Evolutionary conservation across 2,329 filamentous ascomycete species (phyloP).

Genomic region (Celoporthe dispersa): DNA sequence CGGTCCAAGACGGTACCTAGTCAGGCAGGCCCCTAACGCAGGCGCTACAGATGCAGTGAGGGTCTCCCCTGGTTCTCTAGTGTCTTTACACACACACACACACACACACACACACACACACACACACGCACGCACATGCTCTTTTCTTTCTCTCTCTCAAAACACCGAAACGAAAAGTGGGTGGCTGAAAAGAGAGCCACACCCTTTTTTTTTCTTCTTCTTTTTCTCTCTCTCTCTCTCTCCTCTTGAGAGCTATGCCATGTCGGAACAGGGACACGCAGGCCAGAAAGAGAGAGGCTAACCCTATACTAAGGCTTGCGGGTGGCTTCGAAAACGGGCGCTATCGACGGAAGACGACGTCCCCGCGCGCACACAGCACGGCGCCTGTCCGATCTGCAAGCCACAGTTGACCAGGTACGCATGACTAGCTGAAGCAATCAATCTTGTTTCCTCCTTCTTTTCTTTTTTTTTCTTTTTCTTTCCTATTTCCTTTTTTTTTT

Average conservation of each 20-base stretch:
- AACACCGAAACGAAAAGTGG: background rate
- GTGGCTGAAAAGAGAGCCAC: conserved; percentile 2
- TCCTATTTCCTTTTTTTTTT: background rate
- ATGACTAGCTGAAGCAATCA: conserved; percentile 2
- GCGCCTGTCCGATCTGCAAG: background rate
- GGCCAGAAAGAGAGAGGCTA: background rate
- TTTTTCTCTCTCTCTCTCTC: too few relatives aligned
- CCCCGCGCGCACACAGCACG: background rate
- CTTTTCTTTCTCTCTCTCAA: background rate
- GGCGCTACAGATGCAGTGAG: conserved; percentile 5
- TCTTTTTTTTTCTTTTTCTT: background rate
- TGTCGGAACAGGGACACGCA: background rate
- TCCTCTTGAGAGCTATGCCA: too few relatives aligned
- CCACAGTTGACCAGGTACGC: background rate
- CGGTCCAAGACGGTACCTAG: background rate
- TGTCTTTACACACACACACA: background rate
- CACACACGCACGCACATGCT: too few relatives aligned
- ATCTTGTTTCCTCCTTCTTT: too few relatives aligned
- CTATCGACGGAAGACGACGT: conserved; percentile 9
- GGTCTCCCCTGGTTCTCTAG: background rate
- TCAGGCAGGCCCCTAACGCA: background rate
- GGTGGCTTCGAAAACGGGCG: conserved; percentile 11
- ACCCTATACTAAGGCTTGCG: background rate
- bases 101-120: background rate
- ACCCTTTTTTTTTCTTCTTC: background rate